These are phyloP conservation scores for Crithidia bombi DNA, from an alignment of 208 protist genomes.

Conservation along the genomic window DNA sequence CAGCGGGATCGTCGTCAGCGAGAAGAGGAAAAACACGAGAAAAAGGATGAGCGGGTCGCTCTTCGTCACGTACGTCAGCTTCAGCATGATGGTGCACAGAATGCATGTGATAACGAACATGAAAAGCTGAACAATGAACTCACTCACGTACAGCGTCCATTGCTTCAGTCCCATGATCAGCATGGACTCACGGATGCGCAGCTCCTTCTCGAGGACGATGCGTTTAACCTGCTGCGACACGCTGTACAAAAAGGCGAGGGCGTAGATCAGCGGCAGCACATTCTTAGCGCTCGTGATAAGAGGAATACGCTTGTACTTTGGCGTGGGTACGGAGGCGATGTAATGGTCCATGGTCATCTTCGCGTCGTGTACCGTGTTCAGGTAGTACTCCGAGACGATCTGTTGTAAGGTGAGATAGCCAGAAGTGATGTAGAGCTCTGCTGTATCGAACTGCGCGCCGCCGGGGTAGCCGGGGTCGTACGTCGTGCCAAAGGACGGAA, in stretches of 20 bases:
- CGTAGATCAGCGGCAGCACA: constrained; percentile 62
- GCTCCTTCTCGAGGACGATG: constrained; percentile 88
- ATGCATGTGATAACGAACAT: constrained; percentile 52
- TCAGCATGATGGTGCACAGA: constrained; percentile 52
- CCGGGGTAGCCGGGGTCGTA: constrained; percentile 21
- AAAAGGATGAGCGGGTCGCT: constrained; percentile 57
- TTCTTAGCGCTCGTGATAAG: constrained; percentile 47
- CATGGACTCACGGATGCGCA: constrained; percentile 83
- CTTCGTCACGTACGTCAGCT: constrained; percentile 47
- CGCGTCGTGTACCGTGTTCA: constrained; percentile 24
- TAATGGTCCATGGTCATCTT: constrained; percentile 33
- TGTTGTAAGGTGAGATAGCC: constrained; percentile 48
- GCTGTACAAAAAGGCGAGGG: constrained; percentile 76
- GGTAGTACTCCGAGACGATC: constrained; percentile 9
- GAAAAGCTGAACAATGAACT: constrained; percentile 60
- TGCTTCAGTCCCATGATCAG: constrained; percentile 88
- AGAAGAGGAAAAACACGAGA: constrained; percentile 58
- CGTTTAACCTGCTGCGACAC: constrained; percentile 75
- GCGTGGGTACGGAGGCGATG: constrained; percentile 33
- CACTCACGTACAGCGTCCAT: constrained; percentile 54
- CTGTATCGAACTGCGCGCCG: constrained; percentile 6
- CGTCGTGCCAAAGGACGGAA: constrained; percentile 17
- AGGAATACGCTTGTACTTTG: constrained; percentile 39
- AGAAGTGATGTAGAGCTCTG: constrained; percentile 8
- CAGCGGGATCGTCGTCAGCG: constrained; percentile 52